A percentile compares a stretch with the other conserved stretches of the same genome.
Evolutionary conservation across 768 basidiomycete genomes (phyloP).

Genomic region (Mycena albidolilacea): DNA sequence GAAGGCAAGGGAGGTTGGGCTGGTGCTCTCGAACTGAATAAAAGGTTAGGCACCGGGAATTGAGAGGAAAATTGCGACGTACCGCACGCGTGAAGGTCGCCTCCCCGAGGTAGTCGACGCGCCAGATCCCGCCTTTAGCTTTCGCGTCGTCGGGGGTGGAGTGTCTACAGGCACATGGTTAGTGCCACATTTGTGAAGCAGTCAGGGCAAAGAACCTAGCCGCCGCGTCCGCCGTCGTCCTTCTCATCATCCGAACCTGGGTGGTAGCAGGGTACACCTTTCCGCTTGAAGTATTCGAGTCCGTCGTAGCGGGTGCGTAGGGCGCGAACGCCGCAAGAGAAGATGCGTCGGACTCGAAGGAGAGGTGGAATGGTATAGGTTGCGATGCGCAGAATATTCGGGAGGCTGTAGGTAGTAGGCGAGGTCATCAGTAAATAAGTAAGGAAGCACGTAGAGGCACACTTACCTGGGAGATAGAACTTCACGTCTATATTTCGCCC

Average conservation of each 20-base stretch:
- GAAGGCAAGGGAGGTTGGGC: slow-evolving; percentile 68
- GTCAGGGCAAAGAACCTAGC: slow-evolving; percentile 57
- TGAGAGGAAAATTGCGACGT: slow-evolving; percentile 35
- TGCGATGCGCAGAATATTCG: slow-evolving; percentile 70
- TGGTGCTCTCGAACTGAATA: slow-evolving; percentile 62
- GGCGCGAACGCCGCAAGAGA: slow-evolving; percentile 75
- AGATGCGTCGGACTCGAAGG: slow-evolving; percentile 67
- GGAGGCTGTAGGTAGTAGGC: slow-evolving; percentile 53
- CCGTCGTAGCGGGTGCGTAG: slow-evolving; percentile 59
- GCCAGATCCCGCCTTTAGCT: slow-evolving; percentile 81
- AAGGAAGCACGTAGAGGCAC: no score
- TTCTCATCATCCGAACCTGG: slow-evolving; percentile 74
- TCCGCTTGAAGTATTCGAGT: background rate
- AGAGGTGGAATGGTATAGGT: slow-evolving; percentile 78
- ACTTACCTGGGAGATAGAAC: slow-evolving; percentile 55
- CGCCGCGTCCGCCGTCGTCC: slow-evolving; percentile 69
- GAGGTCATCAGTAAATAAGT: no score
- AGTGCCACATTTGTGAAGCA: background rate
- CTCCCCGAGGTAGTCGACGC: slow-evolving; percentile 74
- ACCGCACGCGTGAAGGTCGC: slow-evolving; percentile 71
- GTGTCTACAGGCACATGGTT: slow-evolving; percentile 54
- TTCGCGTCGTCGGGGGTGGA: slow-evolving; percentile 54
- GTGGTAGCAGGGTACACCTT: slow-evolving; percentile 52
- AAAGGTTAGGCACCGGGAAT: no score
- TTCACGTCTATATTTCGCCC: slow-evolving; percentile 58